Conservation (phyloP, 768 basidiomycete genomes). For the Lactifluus pinguis region DNA sequence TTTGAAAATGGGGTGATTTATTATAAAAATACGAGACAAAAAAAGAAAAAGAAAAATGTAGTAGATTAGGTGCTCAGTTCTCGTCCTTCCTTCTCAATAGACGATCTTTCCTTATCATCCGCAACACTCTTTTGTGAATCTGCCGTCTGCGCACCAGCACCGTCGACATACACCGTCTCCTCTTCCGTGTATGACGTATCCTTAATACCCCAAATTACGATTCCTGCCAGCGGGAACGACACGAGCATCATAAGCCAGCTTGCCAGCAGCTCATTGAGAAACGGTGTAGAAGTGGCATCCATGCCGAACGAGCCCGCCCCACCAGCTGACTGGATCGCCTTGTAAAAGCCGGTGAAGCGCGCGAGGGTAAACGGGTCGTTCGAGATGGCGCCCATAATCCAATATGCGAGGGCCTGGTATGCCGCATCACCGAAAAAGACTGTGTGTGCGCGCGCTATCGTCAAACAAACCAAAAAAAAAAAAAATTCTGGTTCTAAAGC, state of each 20-base stretch:
- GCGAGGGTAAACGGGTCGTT: slow-evolving; percentile 39
- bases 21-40: neutral
- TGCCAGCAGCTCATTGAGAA: slow-evolving; percentile 34
- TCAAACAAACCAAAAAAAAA: too few species aligned
- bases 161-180: slow-evolving; percentile 25
- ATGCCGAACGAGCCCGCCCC: slow-evolving; percentile 35
- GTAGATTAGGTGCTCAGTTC: neutral
- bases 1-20: neutral
- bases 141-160: slow-evolving; percentile 14
- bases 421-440: slow-evolving; percentile 32
- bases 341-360: slow-evolving; percentile 37
- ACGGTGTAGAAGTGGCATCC: slow-evolving; percentile 37
- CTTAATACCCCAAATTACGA: slow-evolving; percentile 30
- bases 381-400: slow-evolving; percentile 35
- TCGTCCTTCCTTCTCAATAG: neutral
- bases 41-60: too few species aligned
- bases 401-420: slow-evolving; percentile 32
- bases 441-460: slow-evolving; percentile 18
- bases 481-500: too few species aligned
- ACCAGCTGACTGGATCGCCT: slow-evolving; percentile 31
- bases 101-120: neutral
- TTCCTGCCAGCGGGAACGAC: slow-evolving; percentile 29
- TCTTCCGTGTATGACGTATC: slow-evolving; percentile 33
- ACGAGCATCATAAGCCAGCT: slow-evolving; percentile 29
- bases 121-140: neutral